Evolutionary conservation across 768 basidiomycete genomes (phyloP).

Genomic region (Tylopilus sp.): DNA sequence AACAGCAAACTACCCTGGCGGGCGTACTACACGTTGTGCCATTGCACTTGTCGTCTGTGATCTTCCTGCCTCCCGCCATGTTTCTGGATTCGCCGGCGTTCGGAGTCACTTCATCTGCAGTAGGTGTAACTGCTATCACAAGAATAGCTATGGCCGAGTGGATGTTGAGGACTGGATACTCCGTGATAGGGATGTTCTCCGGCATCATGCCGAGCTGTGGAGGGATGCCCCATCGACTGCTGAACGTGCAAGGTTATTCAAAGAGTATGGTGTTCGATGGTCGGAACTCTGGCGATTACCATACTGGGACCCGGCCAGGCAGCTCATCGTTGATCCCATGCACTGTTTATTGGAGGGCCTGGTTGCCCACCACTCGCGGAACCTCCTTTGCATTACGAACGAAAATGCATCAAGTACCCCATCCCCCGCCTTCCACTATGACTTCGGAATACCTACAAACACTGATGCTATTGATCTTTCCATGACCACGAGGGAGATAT

Average conservation of each 20-base stretch:
- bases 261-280: background rate
- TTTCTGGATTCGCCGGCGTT: constrained; percentile 10
- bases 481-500: too few species aligned
- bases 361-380: background rate
- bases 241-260: background rate
- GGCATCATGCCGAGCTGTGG: background rate
- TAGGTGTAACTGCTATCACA: constrained; percentile 27
- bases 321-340: background rate
- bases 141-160: background rate
- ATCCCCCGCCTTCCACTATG: background rate
- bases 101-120: constrained; percentile 29
- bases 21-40: constrained; percentile 22
- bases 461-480: too few species aligned
- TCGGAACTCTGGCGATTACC: background rate
- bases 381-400: background rate
- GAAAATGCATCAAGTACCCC: background rate
- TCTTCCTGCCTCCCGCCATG: constrained; percentile 32
- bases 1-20: constrained; percentile 15
- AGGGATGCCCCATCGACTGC: background rate
- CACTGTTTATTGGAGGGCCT: background rate
- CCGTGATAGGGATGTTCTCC: background rate
- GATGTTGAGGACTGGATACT: constrained; percentile 19
- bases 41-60: constrained; percentile 34
- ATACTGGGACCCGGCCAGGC: background rate
- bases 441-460: too few species aligned